Base-by-base conservation (phyloP, 371 early-diverging fungal species). In the Circinella minor region DNA sequence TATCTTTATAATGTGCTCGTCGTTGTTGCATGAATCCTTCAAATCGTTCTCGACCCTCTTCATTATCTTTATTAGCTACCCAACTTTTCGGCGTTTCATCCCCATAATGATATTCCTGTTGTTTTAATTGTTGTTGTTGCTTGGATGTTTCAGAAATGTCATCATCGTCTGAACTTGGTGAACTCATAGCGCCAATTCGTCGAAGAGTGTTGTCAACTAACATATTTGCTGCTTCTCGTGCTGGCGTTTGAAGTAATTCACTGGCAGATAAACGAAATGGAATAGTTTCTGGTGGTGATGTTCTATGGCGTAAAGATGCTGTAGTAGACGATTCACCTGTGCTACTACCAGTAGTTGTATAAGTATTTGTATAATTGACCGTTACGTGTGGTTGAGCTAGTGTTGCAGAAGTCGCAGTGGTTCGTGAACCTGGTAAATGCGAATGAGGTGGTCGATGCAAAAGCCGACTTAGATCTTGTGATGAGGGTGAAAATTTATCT, bases 241-340 rank as follows among this genome's bases (percentile, higher is more conserved):
- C 72, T 1, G 84, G 84, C 15, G 84, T 82, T 17, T 68, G 66
- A 8, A 72, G 48, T 48, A 81, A 59, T 9, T 64, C 63, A 0
- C 66, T 65, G 6, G 73, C 71, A 37, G 81, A 63, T 6, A 69
- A 27, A 1, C 72, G 70, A 73, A 80, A 82, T n/a, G 79, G 78
- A 15, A 80, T 71, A 0, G 78, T 84, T 37, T 73, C 76, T 18
- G 84, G 84, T 36, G 84, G 82, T 15, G 84, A 84, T 0, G 63
- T 34, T 63, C 57, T 51, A 39, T 38, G 63, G 9, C 62, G 66
- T 9, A 47, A 39, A 17, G 57, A 57, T 6, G 57, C 7, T 57
- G 66, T 39, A 36, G 18, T 57, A 17, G 46, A 39, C 3, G 36
- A 36, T 3, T 36, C 38, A 43, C 61, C 38, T 9, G 17, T 37